Base-by-base conservation (phyloP, 257 asterid genomes). In the Oldenlandia corymbosa region DNA sequence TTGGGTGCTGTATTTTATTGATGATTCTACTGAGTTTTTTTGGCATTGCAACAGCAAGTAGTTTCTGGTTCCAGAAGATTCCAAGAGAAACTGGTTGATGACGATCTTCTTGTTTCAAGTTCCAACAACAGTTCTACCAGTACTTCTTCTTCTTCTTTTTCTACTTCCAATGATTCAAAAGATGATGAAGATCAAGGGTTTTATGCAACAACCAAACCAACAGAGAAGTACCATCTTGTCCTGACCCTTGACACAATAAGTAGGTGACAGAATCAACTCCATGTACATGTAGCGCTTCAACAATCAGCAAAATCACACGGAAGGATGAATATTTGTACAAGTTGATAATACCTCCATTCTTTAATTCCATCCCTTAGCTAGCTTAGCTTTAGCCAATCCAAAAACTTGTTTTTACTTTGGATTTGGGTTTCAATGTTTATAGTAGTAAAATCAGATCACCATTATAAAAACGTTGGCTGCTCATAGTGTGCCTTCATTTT, bases 181-280 rank as follows among this genome's bases (percentile, higher is more conserved):
- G 52, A 17, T 30, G 21, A 41, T 31, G 48, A 46, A 45, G 32
- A 21, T 26, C 34, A 36, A 53, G 77, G 77, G 17, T 69, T 66
- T 73, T 62, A 69, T 75, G 81, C 74, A 4, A 62, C 63, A 31
- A 27, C 70, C 59, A 61, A 31, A 27, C 70, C 59, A 61, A 76
- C 20, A 76, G 84, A 76, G 72, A 76, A 71, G 75, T 73, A 13
- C 84, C 84, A 20, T 79, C 81, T 8, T 36, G 64, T 67, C 79
- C 84, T 59, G 79, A 79, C 60, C 84, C 84, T 27, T 63, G 76
- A 26, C 84, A 79, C 69, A 79, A 79, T 62, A 61, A 73, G 61
- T 75, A 58, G 9, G 9, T 4, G 64, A 18, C 45, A 5, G 21
- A 60, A 41, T 43, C 54, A 61, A 43, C n/a, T n/a, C n/a, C 37